These are phyloP conservation scores for Exsudoporus frostii DNA, from an alignment of 768 basidiomycete species.

Conservation along the genomic window DNA sequence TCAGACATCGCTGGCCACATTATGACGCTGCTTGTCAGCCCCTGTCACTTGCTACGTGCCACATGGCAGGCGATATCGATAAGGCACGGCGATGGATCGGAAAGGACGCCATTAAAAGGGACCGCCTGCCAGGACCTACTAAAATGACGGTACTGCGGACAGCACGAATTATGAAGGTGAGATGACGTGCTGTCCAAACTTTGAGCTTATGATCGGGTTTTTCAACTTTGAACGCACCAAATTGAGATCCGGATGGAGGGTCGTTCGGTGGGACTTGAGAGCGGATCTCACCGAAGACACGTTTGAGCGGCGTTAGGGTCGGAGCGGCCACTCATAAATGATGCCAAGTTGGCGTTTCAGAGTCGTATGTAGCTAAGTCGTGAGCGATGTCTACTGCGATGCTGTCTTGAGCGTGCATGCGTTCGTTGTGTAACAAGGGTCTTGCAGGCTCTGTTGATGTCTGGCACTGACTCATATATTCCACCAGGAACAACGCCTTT, in stretches of 20 bases:
- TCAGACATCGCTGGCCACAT: background rate
- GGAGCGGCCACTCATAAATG: background rate
- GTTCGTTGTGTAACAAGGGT: background rate
- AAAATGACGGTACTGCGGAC: conserved; percentile 11
- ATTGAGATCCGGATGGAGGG: conserved; percentile 22
- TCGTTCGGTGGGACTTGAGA: conserved; percentile 18
- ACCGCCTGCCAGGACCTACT: conserved; percentile 11
- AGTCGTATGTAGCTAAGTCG: background rate
- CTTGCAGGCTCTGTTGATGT: background rate
- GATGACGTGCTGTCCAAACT: conserved; percentile 12
- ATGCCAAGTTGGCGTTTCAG: conserved; percentile 19
- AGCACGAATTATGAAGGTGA: conserved; percentile 12
- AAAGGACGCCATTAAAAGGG: conserved; percentile 8
- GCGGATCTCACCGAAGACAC: conserved; percentile 24
- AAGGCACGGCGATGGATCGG: conserved; percentile 15
- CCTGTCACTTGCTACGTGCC: conserved; percentile 3
- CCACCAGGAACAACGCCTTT: conserved; percentile 1
- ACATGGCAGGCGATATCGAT: conserved; percentile 13
- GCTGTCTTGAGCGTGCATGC: conserved; percentile 3
- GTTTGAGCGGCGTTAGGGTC: conserved; percentile 23
- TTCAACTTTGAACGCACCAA: conserved; percentile 18
- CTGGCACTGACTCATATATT: background rate
- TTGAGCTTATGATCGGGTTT: conserved; percentile 22
- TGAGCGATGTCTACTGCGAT: conserved; percentile 8
- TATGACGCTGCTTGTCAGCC: conserved; percentile 16